phyloP scores from a whole-genome alignment of 306 rosid genomes.

The Parietaria judaica region DNA sequence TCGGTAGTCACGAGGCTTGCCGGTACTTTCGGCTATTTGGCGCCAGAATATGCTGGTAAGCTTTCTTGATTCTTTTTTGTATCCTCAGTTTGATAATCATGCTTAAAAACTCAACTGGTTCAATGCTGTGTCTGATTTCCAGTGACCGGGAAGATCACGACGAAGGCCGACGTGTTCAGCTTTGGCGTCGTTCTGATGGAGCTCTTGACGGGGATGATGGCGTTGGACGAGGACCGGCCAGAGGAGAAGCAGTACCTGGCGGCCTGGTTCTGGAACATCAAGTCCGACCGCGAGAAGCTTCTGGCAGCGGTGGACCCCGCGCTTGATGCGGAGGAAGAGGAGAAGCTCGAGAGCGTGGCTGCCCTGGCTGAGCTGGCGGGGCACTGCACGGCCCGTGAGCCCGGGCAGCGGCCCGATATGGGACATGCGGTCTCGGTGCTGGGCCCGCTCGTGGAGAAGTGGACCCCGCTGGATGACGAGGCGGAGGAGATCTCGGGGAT shows the following conservation, averaged over 20 bases:
- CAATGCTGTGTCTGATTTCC: conserved; percentile 18
- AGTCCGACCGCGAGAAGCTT: conserved; percentile 73
- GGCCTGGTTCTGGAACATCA: conserved; percentile 95
- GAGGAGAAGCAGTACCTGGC: conserved; percentile 92
- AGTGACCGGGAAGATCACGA: conserved; percentile 98
- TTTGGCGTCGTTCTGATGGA: conserved; percentile 98
- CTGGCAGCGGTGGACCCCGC: conserved; percentile 67
- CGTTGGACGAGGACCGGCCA: conserved; percentile 78
- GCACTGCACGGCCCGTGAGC: conserved; percentile 96
- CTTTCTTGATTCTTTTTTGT: no score
- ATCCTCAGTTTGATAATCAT: no score
- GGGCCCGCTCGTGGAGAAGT: conserved; percentile 84
- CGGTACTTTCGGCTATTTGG: conserved; percentile 95
- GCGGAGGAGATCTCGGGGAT: conserved; percentile 80
- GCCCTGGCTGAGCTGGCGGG: conserved; percentile 80
- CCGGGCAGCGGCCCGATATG: conserved; percentile 89
- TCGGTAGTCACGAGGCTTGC: conserved; percentile 89
- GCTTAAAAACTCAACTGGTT: no score
- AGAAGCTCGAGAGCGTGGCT: conserved; percentile 56
- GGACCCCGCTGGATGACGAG: conserved; percentile 79
- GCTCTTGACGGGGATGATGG: conserved; percentile 84
- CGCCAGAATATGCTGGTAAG: conserved; percentile 98
- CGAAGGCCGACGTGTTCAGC: conserved; percentile 96
- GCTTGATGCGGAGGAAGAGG: conserved; percentile 75
- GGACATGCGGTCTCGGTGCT: conserved; percentile 83